Conservation (phyloP, 371 early-diverging fungal genomes). For the Apophysomyces trapeziformis region DNA sequence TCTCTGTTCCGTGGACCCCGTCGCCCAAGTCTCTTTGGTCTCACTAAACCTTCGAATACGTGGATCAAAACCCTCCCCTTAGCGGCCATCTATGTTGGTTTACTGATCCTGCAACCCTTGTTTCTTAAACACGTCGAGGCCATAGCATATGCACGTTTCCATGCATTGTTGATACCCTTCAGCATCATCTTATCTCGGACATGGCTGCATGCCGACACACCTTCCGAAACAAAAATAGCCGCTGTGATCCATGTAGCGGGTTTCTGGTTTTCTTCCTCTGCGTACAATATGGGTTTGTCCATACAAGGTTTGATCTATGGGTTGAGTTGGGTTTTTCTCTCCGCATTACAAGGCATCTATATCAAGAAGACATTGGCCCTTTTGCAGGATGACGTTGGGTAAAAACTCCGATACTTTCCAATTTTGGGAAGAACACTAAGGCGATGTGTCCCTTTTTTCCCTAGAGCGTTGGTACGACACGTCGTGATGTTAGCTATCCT, state of each 20-base stretch:
- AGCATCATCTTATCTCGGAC: slow-evolving; percentile 3
- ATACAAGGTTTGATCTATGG: slow-evolving; percentile 3
- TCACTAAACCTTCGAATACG: not conserved
- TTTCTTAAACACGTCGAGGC: slow-evolving; percentile 3
- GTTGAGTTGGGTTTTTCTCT: not conserved
- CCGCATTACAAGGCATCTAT: slow-evolving; percentile 2
- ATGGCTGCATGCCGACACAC: not conserved
- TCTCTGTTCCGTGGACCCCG: too few species aligned
- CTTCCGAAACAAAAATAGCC: not conserved
- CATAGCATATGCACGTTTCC: not conserved
- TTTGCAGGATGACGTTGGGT: slow-evolving; percentile 8
- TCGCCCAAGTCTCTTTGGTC: too few species aligned
- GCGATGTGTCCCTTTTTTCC: not conserved
- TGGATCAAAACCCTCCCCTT: not conserved
- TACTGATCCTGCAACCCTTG: not conserved
- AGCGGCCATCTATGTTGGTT: not conserved
- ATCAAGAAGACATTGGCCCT: slow-evolving; percentile 4
- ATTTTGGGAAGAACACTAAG: too few species aligned
- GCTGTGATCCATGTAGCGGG: not conserved
- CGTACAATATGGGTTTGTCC: not conserved
- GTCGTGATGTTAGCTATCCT: not conserved
- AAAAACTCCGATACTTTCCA: not conserved
- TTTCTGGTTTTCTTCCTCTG: not conserved
- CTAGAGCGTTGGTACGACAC: not conserved
- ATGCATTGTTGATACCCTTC: not conserved